phyloP scores from a whole-genome alignment of 768 basidiomycete species.

The Lactarius sanguifluus region DNA sequence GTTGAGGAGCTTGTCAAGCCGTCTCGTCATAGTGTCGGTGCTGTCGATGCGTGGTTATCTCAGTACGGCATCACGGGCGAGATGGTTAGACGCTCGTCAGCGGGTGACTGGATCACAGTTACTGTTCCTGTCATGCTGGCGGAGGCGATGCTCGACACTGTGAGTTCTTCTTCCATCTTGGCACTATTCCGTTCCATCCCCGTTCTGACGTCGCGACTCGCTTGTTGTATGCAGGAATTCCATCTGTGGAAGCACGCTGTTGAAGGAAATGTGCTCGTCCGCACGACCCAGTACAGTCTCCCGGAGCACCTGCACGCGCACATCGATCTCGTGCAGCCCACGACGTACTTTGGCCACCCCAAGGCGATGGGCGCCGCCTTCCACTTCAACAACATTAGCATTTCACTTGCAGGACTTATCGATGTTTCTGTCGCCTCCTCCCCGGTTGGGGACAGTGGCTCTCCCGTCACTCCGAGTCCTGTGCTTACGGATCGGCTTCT shows the following conservation, averaged over 20 bases:
- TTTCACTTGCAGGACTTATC: not conserved
- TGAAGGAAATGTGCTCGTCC: conserved; percentile 49
- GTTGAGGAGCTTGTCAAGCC: conserved; percentile 64
- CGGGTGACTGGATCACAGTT: conserved; percentile 68
- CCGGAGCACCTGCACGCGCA: conserved; percentile 58
- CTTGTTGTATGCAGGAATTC: conserved; percentile 48
- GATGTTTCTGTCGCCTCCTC: not conserved
- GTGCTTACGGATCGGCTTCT: conserved; percentile 31
- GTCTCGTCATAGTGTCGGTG: conserved; percentile 48
- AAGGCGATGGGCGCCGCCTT: conserved; percentile 46
- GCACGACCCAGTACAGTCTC: conserved; percentile 70
- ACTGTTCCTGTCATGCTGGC: conserved; percentile 57
- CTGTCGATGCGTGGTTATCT: conserved; percentile 62
- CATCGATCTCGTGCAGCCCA: conserved; percentile 69
- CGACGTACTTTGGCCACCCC: conserved; percentile 60
- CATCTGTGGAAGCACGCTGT: conserved; percentile 56
- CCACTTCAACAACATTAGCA: conserved; percentile 26
- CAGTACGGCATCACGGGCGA: conserved; percentile 51
- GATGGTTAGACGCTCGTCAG: conserved; percentile 51
- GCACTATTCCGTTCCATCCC: not conserved
- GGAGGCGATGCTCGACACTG: conserved; percentile 72
- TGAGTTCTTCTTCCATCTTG: conserved; percentile 37
- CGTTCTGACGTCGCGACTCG: conserved; percentile 5
- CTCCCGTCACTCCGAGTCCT: not conserved
- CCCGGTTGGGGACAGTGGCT: not conserved